These are phyloP conservation scores for Tieghemostelium lacteum DNA, from an alignment of 78 protist species.

Conservation along the genomic window DNA sequence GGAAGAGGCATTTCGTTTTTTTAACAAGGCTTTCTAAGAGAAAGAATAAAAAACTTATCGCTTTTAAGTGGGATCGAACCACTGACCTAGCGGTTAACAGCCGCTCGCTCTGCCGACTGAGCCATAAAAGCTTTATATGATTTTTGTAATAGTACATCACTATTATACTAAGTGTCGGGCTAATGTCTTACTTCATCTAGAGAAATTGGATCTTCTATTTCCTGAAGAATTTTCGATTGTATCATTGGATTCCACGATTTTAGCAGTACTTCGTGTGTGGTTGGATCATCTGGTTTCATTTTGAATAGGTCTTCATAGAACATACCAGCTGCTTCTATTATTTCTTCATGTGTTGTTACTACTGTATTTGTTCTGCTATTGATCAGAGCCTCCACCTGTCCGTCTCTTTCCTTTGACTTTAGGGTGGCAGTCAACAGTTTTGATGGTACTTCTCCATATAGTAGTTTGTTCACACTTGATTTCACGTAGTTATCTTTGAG, in stretches of 20 bases:
- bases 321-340: neutral
- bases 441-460: neutral
- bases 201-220: neutral
- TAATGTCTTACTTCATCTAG: neutral
- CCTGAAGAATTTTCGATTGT: neutral
- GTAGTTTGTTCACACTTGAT: neutral
- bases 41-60: too few relatives aligned
- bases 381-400: neutral
- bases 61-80: conserved; percentile 63
- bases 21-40: too few relatives aligned
- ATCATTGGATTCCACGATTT: neutral
- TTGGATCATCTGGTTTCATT: neutral
- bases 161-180: too few relatives aligned
- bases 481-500: too few relatives aligned
- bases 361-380: neutral
- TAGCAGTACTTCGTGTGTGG: neutral
- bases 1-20: too few relatives aligned
- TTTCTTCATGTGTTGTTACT: neutral
- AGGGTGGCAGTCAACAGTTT: neutral
- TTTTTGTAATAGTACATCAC: too few relatives aligned
- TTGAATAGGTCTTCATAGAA: neutral
- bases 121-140: too few relatives aligned
- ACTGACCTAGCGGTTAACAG: conserved; percentile 54
- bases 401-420: neutral
- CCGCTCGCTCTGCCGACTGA: conserved; percentile 61